A percentile compares a stretch with the other conserved stretches of the same genome.
Evolutionary conservation across 371 early-diverging fungal genomes (phyloP).

Genomic region (Rhizopus arrhizus): DNA sequence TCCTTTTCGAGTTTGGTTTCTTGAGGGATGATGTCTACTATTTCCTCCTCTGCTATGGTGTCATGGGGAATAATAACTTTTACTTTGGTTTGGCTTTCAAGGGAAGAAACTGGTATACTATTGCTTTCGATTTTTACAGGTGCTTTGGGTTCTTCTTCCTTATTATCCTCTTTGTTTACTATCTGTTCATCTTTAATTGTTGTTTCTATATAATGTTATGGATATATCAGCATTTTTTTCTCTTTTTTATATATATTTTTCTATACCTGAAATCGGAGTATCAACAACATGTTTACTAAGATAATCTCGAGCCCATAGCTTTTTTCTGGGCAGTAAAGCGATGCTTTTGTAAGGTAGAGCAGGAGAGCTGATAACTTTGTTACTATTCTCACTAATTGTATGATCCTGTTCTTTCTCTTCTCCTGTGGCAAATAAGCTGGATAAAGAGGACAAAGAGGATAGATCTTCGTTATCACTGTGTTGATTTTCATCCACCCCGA

Average conservation of each 20-base stretch:
- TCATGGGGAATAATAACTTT: too few relatives aligned
- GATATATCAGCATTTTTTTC: neutral
- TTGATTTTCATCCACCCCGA: slow-evolving; percentile 3
- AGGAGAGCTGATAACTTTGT: neutral
- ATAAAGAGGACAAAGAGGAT: slow-evolving; percentile 28
- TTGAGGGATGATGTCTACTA: neutral
- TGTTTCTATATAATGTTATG: neutral
- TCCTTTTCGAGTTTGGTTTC: slow-evolving; percentile 4
- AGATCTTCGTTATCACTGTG: slow-evolving; percentile 19
- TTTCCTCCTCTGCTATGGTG: too few relatives aligned
- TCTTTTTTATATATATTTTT: neutral
- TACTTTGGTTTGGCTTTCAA: neutral
- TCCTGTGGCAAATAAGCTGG: slow-evolving; percentile 24
- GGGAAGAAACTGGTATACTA: neutral
- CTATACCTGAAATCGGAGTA: neutral
- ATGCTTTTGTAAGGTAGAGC: neutral
- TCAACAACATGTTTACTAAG: slow-evolving; percentile 7
- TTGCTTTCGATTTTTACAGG: neutral
- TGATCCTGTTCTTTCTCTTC: slow-evolving; percentile 9
- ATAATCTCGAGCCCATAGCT: slow-evolving; percentile 30
- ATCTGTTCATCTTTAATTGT: neutral
- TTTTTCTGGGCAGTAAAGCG: slow-evolving; percentile 24
- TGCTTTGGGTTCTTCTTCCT: neutral
- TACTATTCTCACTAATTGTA: neutral
- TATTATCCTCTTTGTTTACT: neutral